These are phyloP conservation scores for Circinella minor DNA, from an alignment of 371 early-diverging fungal species.

Conservation along the genomic window DNA sequence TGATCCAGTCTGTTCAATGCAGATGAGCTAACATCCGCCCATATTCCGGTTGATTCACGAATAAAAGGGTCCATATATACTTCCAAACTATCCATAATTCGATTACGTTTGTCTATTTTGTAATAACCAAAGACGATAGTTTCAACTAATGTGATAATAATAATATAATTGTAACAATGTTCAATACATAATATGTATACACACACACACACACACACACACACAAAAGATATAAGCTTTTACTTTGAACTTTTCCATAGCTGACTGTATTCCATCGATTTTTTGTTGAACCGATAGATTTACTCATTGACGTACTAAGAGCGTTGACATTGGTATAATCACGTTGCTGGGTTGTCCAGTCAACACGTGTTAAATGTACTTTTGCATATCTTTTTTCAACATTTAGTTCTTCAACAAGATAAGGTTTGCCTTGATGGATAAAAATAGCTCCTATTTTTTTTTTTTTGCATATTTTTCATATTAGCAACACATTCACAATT, in stretches of 20 bases:
- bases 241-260: constrained; percentile 45
- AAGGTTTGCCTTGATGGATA: constrained; percentile 63
- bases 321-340: constrained; percentile 61
- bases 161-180: not conserved
- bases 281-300: constrained; percentile 5
- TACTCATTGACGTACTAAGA: constrained; percentile 26
- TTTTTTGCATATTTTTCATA: no score
- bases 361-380: constrained; percentile 49
- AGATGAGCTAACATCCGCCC: constrained; percentile 41
- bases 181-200: no score
- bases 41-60: constrained; percentile 39
- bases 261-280: constrained; percentile 25
- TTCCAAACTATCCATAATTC: constrained; percentile 50
- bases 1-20: constrained; percentile 26
- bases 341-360: constrained; percentile 59
- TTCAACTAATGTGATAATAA: constrained; percentile 29
- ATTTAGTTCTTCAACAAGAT: constrained; percentile 60
- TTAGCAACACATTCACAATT: no score
- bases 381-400: constrained; percentile 51
- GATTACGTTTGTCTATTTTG: constrained; percentile 45
- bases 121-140: constrained; percentile 65
- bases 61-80: constrained; percentile 57
- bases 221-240: not conserved
- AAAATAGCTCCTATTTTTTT: constrained; percentile 52
- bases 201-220: no score